phyloP scores from a whole-genome alignment of 1,284 basidiomycete species.

The Boletellus sp. region DNA sequence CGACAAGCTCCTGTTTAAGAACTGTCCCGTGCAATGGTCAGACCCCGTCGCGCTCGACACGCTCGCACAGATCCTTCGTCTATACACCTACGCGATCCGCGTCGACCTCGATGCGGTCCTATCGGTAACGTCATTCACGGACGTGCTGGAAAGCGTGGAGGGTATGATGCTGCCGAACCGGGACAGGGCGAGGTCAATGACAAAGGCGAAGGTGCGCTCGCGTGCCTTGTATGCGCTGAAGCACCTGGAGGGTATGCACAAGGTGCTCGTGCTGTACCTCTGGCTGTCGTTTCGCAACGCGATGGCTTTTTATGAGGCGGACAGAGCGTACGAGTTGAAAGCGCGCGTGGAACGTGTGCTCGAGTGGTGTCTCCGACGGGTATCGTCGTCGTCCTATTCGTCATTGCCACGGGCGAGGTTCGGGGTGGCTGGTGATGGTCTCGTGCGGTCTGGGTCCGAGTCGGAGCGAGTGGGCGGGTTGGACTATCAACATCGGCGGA shows the following conservation, averaged over 20 bases:
- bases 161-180: constrained; percentile 8
- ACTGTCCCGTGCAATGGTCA: constrained; percentile 47
- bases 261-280: constrained; percentile 77
- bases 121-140: constrained; percentile 38
- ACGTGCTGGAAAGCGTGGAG: constrained; percentile 44
- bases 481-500: constrained; percentile 19
- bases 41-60: constrained; percentile 34
- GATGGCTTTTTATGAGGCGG: constrained; percentile 65
- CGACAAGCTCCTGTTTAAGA: constrained; percentile 49
- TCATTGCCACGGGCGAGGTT: neutral
- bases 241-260: constrained; percentile 80
- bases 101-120: constrained; percentile 39
- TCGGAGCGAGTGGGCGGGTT: constrained; percentile 4
- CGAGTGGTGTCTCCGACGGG: constrained; percentile 55
- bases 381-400: constrained; percentile 26
- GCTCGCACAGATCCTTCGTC: constrained; percentile 35
- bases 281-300: constrained; percentile 85
- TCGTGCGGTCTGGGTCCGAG: neutral
- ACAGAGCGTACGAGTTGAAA: constrained; percentile 56
- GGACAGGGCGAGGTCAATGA: neutral
- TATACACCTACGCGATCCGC: constrained; percentile 34
- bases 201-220: too few relatives aligned
- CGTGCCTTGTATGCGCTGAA: constrained; percentile 29
- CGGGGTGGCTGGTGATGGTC: neutral
- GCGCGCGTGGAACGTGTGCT: constrained; percentile 66